Evolutionary conservation across 1,284 basidiomycete species (phyloP), one percentile per base, ranked within the genome.

Genomic region (Athelia sp.): DNA sequence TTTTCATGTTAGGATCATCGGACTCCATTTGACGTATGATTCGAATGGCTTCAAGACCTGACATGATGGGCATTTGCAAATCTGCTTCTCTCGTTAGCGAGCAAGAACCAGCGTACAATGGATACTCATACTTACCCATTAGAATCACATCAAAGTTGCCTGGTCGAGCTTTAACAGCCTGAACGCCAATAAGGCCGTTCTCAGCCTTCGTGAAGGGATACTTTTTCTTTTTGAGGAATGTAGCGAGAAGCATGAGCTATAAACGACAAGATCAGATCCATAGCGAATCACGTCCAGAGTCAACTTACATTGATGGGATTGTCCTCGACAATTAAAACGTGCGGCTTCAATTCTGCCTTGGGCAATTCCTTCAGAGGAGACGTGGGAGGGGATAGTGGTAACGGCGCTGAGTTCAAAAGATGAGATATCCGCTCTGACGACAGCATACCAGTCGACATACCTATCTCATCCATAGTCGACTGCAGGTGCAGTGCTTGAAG

Each of bases 181-280:
- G n/a, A 4, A 44, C 43, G 23, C 43, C 24, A 22, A 23, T 4
- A 29, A 44, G 43, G 4, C 43, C 43, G n/a, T 44, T 44, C 24
- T 21, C 43, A 21, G 43, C 43, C n/a, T 44, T 44, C n/a, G 43
- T 22, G 43, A 6, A 44, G 6, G 43, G 43, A n/a, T 44, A 44
- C 23, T 29, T 22, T 29, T 24, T 44, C 22, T 29, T 22, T 19
- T 24, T n/a, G 6, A 44, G 17, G 18, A 44, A 44, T n/a, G 43
- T 29, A n/a, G 43, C 19, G 18, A 44, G 43, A 4, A 44, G 43
- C 43, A 44, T 44, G 24, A 44, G 43, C 43, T 44, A n/a, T 4
- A 22, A 17, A 6, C 6, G 17, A 40, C n/a, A 8, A 24, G 6
- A 11, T 17, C n/a, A 21, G 36, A 40, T 21, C 6, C 9, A 8